Base-by-base conservation (phyloP, 495 filamentous ascomycete species). In the Xylaria flabelliformis region DNA sequence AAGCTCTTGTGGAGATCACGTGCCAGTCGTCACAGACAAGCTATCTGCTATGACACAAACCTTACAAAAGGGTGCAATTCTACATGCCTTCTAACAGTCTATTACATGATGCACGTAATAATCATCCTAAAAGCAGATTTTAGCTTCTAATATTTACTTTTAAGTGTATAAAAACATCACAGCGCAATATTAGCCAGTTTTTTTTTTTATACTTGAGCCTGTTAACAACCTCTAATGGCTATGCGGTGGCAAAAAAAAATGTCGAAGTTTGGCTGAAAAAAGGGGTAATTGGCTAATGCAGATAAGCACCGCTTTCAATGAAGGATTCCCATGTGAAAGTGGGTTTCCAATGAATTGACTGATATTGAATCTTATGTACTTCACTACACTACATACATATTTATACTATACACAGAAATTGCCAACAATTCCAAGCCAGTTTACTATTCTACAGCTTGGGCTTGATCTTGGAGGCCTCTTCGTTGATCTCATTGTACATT, bases 401-500 rank as follows among this genome's bases (percentile, higher is more conserved):
- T 41, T 48, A 53, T 48, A 19, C 4, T 39, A 67, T 21, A 67
- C 19, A 36, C 41, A 55, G 19, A 36, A 50, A 29, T 19, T 29
- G 44, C 50, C 65, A 42, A 21, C 34, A 44, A 44, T 17, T 42
- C 48, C 55, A 19, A 56, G 65, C 50, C n/a, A 32, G n/a, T 36
- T 56, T 39, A 44, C 36, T 58, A 59, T 13, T 67, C 83, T 80
- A 86, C 50, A 86, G 73, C 76, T 81, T 86, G 29, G 83, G 74
- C 76, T 81, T 83, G 71, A 75, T 58, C 42, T 64, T 72, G 26
- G 74, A 72, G 15, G 77, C 77, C 41, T 79, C 70, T 34, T 78
- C 78, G 36, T 78, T 80, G 50, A 86, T 78, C 82, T 97, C 92
- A 50, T 88, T 89, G 76, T 99, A 98, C 80, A 97, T 87, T 73